phyloP scores from a whole-genome alignment of 768 basidiomycete genomes.

The Cyclocybe aegerita region DNA sequence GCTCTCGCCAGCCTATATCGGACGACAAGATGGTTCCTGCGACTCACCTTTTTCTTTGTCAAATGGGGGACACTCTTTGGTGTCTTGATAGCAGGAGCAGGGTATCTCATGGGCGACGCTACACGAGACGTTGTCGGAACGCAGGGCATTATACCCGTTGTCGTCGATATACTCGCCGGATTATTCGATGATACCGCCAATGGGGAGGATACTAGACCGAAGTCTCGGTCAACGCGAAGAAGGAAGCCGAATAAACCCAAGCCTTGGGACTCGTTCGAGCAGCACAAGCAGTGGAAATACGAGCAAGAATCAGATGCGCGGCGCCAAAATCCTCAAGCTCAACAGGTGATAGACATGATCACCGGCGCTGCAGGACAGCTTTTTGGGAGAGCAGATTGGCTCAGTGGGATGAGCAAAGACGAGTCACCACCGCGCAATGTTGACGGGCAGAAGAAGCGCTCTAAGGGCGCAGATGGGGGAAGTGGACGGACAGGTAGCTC shows the following conservation, averaged over 20 bases:
- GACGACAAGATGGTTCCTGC: constrained; percentile 73
- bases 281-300: constrained; percentile 62
- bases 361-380: constrained; percentile 13
- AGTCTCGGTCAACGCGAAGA: constrained; percentile 17
- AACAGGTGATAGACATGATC: constrained; percentile 15
- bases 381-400: constrained; percentile 16
- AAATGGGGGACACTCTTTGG: constrained; percentile 75
- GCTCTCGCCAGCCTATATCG: constrained; percentile 77
- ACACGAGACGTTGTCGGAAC: constrained; percentile 30
- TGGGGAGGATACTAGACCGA: background rate
- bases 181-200: constrained; percentile 24
- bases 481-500: constrained; percentile 15
- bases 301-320: constrained; percentile 16
- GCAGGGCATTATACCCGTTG: constrained; percentile 33
- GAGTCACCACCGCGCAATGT: background rate
- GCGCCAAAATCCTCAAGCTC: constrained; percentile 7
- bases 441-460: background rate
- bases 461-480: background rate
- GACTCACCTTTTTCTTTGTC: constrained; percentile 63
- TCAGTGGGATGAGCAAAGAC: constrained; percentile 6
- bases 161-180: constrained; percentile 36
- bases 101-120: constrained; percentile 49
- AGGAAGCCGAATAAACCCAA: constrained; percentile 32
- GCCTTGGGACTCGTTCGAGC: constrained; percentile 67
- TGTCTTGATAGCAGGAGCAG: constrained; percentile 48